Evolutionary conservation across 345 rosid genomes (phyloP).

Genomic region (Erysimum cheiranthoides): DNA sequence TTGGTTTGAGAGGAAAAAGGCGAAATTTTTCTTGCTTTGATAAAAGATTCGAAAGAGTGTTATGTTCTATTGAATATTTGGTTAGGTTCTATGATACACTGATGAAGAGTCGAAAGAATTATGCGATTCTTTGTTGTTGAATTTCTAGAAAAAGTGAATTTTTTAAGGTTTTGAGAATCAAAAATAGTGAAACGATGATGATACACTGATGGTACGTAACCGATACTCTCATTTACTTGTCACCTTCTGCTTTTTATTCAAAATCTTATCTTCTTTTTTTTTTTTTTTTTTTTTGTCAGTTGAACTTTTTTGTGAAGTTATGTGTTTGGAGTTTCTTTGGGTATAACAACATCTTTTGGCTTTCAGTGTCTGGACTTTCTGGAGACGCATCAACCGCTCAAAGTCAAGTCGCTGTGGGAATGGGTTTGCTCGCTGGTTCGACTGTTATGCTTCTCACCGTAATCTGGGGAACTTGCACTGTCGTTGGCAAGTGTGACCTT

Average conservation of each 20-base stretch:
- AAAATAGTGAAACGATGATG: background rate
- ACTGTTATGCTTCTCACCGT: constrained; percentile 88
- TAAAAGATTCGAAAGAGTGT: background rate
- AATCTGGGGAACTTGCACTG: constrained; percentile 82
- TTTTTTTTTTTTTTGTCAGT: constrained; percentile 1
- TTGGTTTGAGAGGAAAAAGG: background rate
- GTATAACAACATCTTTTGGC: background rate
- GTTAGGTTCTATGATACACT: background rate
- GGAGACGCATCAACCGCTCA: constrained; percentile 75
- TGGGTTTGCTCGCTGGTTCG: constrained; percentile 91
- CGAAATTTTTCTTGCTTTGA: background rate
- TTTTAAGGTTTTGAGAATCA: constrained; percentile 24
- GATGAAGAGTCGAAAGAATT: too few relatives aligned
- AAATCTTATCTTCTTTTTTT: background rate
- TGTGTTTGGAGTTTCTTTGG: constrained; percentile 15
- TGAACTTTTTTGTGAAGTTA: background rate
- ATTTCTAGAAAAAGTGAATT: background rate
- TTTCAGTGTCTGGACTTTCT: constrained; percentile 83
- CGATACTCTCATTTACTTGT: background rate
- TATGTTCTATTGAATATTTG: background rate
- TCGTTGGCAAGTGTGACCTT: constrained; percentile 81
- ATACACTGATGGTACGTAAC: constrained; percentile 8
- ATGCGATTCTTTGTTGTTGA: background rate
- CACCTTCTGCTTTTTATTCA: constrained; percentile 12
- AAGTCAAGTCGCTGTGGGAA: constrained; percentile 87